phyloP scores from a whole-genome alignment of 495 filamentous ascomycete genomes.

The Lentithecium fluviatile region DNA sequence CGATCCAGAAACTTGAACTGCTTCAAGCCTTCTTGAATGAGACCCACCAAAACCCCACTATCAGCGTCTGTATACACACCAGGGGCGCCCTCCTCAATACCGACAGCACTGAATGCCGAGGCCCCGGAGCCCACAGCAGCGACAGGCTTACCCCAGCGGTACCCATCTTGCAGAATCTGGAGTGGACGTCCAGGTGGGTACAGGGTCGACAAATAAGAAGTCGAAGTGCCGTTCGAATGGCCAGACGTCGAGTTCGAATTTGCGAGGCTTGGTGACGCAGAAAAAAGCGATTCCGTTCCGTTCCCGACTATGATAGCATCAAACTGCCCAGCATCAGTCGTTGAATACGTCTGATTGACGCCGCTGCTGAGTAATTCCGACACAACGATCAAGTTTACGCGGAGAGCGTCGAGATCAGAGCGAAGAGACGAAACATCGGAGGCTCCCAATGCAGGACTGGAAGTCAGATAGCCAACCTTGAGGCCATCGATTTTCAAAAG shows the following conservation, averaged over 20 bases:
- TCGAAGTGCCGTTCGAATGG: slow-evolving; percentile 42
- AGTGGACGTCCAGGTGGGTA: slow-evolving; percentile 64
- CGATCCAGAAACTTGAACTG: slow-evolving; percentile 65
- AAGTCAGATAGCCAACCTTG: slow-evolving; percentile 66
- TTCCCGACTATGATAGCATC: slow-evolving; percentile 66
- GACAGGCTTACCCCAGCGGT: slow-evolving; percentile 72
- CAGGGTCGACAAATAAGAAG: slow-evolving; percentile 39
- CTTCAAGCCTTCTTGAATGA: slow-evolving; percentile 59
- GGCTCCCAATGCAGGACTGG: slow-evolving; percentile 14
- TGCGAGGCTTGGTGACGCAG: background rate
- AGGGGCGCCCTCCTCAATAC: slow-evolving; percentile 42
- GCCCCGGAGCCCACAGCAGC: slow-evolving; percentile 55
- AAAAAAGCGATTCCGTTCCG: slow-evolving; percentile 53
- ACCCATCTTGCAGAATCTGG: slow-evolving; percentile 66
- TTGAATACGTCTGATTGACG: slow-evolving; percentile 68
- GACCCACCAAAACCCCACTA: slow-evolving; percentile 36
- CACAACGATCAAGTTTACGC: slow-evolving; percentile 61
- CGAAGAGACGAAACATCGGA: slow-evolving; percentile 45
- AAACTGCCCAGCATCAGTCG: slow-evolving; percentile 67
- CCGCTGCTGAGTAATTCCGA: slow-evolving; percentile 57
- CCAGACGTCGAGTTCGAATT: background rate
- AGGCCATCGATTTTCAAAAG: slow-evolving; percentile 62
- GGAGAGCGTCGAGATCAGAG: slow-evolving; percentile 46
- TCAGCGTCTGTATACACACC: slow-evolving; percentile 54
- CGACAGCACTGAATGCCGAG: slow-evolving; percentile 47